Evolutionary conservation across 2,329 filamentous ascomycete genomes (phyloP).

Genomic region (Xylaria sp.): DNA sequence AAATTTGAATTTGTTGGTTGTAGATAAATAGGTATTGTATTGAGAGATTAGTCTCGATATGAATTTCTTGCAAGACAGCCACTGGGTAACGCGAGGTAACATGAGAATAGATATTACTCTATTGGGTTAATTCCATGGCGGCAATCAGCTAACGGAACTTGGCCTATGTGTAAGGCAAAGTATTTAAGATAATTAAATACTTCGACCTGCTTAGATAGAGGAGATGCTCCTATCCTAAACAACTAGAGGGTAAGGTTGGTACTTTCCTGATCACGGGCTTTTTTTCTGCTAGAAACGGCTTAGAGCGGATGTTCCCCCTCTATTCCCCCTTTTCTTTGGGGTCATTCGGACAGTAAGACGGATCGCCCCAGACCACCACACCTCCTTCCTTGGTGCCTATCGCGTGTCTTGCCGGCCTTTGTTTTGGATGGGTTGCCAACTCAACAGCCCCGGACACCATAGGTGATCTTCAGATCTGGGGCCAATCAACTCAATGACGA

Average conservation of each 20-base stretch:
- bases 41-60: too few relatives aligned
- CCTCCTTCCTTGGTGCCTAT: not conserved
- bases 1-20: not conserved
- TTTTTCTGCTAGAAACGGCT: constrained; percentile 10
- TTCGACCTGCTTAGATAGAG: not conserved
- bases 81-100: not conserved
- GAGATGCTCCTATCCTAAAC: not conserved
- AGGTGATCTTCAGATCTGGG: constrained; percentile 4
- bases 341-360: constrained; percentile 11
- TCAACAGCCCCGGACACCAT: not conserved
- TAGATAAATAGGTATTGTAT: too few relatives aligned
- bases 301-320: constrained; percentile 7
- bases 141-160: too few relatives aligned
- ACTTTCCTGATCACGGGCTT: not conserved
- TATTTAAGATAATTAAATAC: too few relatives aligned
- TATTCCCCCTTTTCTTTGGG: constrained; percentile 17
- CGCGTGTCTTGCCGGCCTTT: constrained; percentile 1
- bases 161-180: not conserved
- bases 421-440: constrained; percentile 10
- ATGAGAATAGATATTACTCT: not conserved
- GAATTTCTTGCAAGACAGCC: not conserved
- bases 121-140: not conserved
- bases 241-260: not conserved
- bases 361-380: not conserved
- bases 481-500: constrained; percentile 2